A percentile compares a stretch with the other conserved stretches of the same genome.
Conservation (phyloP, 2,329 filamentous ascomycete genomes). For the Paraconiothyrium sp. region DNA sequence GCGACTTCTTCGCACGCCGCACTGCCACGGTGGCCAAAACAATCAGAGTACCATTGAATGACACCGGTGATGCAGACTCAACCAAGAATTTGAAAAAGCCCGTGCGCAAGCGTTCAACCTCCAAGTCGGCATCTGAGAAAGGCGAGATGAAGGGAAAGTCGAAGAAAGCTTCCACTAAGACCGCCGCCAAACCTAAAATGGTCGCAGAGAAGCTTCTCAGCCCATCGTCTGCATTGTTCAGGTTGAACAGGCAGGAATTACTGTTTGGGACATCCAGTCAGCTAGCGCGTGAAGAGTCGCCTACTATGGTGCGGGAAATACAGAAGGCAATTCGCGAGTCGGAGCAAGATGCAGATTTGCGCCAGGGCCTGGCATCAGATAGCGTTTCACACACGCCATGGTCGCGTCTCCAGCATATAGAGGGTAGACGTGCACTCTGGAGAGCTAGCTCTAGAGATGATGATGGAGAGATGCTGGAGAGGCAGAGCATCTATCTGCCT, state of each 20-base stretch:
- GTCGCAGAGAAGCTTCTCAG: constrained; percentile 49
- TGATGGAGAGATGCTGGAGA: constrained; percentile 41
- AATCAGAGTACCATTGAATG: constrained; percentile 39
- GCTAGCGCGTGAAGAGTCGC: constrained; percentile 50
- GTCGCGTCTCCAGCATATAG: constrained; percentile 28
- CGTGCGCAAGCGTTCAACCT: constrained; percentile 31
- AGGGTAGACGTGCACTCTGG: constrained; percentile 43
- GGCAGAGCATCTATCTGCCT: constrained; percentile 38
- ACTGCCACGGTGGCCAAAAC: constrained; percentile 23
- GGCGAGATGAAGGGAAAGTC: constrained; percentile 26
- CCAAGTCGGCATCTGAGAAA: constrained; percentile 30
- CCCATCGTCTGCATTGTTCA: constrained; percentile 40
- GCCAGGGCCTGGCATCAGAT: neutral
- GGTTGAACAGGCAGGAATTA: constrained; percentile 45
- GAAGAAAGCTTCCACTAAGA: constrained; percentile 37
- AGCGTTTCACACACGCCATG: constrained; percentile 18
- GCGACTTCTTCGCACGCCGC: constrained; percentile 38
- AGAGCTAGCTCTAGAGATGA: constrained; percentile 45
- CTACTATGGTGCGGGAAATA: constrained; percentile 45
- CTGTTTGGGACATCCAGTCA: constrained; percentile 55
- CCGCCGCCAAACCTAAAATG: constrained; percentile 36
- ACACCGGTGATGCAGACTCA: constrained; percentile 20
- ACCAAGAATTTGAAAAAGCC: constrained; percentile 28
- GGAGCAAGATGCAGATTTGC: constrained; percentile 32
- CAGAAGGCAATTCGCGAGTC: constrained; percentile 48